phyloP scores from a whole-genome alignment of 345 rosid genomes.

The Syzygium grande region DNA sequence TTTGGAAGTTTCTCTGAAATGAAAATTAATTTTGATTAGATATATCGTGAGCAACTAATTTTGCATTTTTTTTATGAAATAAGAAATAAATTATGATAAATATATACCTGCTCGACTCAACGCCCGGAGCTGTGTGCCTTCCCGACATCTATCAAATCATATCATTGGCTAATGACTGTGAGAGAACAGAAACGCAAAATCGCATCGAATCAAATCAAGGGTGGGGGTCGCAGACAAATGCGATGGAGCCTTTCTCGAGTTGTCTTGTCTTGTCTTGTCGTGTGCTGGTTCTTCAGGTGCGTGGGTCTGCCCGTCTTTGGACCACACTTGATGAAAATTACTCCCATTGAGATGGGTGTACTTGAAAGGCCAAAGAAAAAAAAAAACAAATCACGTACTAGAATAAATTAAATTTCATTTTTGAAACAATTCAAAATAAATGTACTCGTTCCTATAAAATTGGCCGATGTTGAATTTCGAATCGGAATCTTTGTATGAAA shows the following conservation, averaged over 20 bases:
- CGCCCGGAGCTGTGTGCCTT: not conserved
- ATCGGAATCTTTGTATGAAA: not conserved
- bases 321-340: not conserved
- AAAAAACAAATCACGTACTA: not conserved
- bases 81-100: not conserved
- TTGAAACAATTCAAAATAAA: not conserved
- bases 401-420: not conserved
- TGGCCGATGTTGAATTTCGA: accelerated
- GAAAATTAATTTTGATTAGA: not conserved
- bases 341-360: not conserved
- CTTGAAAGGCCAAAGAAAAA: not conserved
- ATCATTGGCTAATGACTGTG: not conserved
- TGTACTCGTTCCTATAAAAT: not conserved
- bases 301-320: not conserved
- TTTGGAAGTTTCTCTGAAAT: not conserved
- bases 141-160: not conserved
- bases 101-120: not conserved
- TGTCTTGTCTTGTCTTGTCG: not conserved
- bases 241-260: not conserved
- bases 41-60: not conserved
- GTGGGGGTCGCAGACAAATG: not conserved
- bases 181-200: not conserved
- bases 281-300: not conserved
- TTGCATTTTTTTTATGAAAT: not conserved
- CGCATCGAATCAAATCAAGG: not conserved